Conservation (phyloP, 257 asterid species). For the Solanum peruvianum region DNA sequence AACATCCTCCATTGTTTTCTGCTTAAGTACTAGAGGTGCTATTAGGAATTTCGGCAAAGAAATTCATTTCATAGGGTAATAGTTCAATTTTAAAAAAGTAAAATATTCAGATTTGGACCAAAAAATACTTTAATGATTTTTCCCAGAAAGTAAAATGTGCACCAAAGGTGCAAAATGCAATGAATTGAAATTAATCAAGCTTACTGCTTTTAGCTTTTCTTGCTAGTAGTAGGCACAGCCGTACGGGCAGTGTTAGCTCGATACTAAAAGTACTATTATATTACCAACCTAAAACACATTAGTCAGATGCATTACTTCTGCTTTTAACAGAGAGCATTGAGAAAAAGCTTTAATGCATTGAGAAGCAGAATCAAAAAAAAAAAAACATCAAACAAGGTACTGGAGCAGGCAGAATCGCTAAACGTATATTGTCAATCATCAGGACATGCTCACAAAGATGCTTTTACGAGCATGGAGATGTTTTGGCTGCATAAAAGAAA, state of each 20-base stretch:
- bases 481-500: background rate
- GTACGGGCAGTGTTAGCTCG: background rate
- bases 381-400: background rate
- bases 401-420: background rate
- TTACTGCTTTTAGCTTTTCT: background rate
- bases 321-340: background rate
- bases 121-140: background rate
- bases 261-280: background rate
- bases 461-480: background rate
- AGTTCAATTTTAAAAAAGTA: background rate
- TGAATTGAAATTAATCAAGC: background rate
- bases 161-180: background rate
- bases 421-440: background rate
- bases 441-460: background rate
- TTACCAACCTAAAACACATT: background rate
- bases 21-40: background rate
- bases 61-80: background rate
- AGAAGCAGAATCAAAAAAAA: background rate
- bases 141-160: background rate
- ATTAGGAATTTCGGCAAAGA: background rate
- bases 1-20: background rate
- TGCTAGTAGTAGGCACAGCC: background rate
- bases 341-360: background rate
- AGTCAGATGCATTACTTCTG: background rate
- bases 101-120: background rate